These are phyloP conservation scores for Sophora flavescens DNA, from an alignment of 306 rosid species.

Conservation along the genomic window DNA sequence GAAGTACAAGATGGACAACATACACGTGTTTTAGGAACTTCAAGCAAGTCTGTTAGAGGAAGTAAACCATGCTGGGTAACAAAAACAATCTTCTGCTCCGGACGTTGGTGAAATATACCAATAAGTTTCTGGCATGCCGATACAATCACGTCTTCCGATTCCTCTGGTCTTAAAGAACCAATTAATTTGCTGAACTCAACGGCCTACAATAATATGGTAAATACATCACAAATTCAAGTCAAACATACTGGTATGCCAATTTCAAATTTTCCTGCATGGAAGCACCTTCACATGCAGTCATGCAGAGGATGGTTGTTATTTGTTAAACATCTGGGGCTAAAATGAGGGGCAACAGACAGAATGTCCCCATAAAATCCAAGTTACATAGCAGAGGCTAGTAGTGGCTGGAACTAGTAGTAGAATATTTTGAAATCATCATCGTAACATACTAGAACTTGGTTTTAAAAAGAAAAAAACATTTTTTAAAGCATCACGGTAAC, in stretches of 20 bases:
- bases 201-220: conserved; percentile 63
- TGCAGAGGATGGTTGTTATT: conserved; percentile 17
- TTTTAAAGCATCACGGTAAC: conserved; percentile 9
- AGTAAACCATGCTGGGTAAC: conserved; percentile 94
- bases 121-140: conserved; percentile 91
- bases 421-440: conserved; percentile 29
- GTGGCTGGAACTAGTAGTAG: neutral
- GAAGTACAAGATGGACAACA: conserved; percentile 47
- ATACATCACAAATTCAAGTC: conserved; percentile 43
- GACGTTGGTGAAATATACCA: conserved; percentile 81
- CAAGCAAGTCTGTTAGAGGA: conserved; percentile 90
- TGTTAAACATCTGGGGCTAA: conserved; percentile 28
- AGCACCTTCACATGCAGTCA: conserved; percentile 32
- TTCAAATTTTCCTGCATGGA: conserved; percentile 22
- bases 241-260: conserved; percentile 24
- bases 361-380: conserved; percentile 29
- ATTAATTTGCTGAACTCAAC: conserved; percentile 94
- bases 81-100: conserved; percentile 95
- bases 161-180: conserved; percentile 83
- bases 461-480: neutral
- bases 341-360: conserved; percentile 23
- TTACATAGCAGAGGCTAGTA: neutral
- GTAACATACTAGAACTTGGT: neutral
- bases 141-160: conserved; percentile 86
- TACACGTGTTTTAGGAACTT: conserved; percentile 89